Evolutionary conservation across 306 rosid genomes (phyloP), one percentile per base, ranked within the genome.

Genomic region (Hippophae gyantsensis): DNA sequence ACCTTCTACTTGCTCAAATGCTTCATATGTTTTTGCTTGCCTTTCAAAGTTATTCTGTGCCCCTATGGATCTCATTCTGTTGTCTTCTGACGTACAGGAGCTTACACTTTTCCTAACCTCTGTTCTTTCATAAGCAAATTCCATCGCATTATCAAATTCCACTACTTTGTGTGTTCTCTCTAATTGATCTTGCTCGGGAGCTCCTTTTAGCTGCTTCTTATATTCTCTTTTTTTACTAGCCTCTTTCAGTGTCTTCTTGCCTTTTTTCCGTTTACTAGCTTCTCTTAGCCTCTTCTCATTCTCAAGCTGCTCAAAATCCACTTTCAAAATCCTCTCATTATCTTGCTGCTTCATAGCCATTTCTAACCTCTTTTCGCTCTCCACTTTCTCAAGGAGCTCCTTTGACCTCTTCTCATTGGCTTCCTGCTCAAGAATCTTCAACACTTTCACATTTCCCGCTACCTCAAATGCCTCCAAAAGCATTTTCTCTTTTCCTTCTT

Each of bases 271-370:
- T 48, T 68, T 46, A 3, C 49, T 10, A 65, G 64, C 56, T 54
- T 62, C 71, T 43, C 49, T 66, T 52, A 23, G 42, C 52, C 26
- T 69, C 55, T 62, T 54, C 51, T 60, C 71, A 41, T 40, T 63
- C 41, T 65, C 78, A 47, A 48, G 68, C 69, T 14, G 62, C 71
- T 64, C 75, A 60, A 68, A 13, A 57, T 54, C 46, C 68, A 51
- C 65, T 56, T 61, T 48, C 44, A 69, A 63, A 57, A 26, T 69
- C 76, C 58, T 76, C 59, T 67, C 73, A 69, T 65, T 71, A 68
- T 77, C 75, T 48, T 77, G 71, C 62, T 50, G 68, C 66, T 68
- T 72, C 62, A 73, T 61, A 61, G 69, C 78, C 61, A 58, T 66
- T 56, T 66, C 25, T 14, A 47, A 67, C 64, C 73, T 57, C 56